Evolutionary conservation across 2,329 filamentous ascomycete genomes (phyloP).

Genomic region (Aspergillus hortae): DNA sequence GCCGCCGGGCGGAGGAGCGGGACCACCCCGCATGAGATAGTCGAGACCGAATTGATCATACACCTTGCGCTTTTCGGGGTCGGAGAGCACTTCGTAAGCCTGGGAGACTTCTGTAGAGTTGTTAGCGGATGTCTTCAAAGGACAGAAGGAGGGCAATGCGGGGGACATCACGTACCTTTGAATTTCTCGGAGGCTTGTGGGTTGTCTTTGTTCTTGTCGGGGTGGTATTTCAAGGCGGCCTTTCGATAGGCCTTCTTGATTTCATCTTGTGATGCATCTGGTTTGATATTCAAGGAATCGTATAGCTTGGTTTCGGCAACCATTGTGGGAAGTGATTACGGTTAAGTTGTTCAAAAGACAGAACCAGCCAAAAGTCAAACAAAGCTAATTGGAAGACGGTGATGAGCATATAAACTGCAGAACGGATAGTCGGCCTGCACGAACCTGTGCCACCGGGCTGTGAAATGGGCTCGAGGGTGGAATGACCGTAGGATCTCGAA

Average conservation of each 20-base stretch:
- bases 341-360: background rate
- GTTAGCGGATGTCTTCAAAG: background rate
- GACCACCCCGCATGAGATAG: constrained; percentile 79
- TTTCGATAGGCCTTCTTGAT: constrained; percentile 91
- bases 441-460: constrained; percentile 3
- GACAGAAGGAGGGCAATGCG: background rate
- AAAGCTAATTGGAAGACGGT: constrained; percentile 8
- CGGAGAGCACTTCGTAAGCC: constrained; percentile 95
- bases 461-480: constrained; percentile 18
- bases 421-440: background rate
- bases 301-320: constrained; percentile 95
- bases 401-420: constrained; percentile 11
- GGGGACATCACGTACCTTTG: constrained; percentile 58
- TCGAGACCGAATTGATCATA: constrained; percentile 96
- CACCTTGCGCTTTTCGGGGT: constrained; percentile 91
- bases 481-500: constrained; percentile 32
- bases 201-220: constrained; percentile 97
- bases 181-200: constrained; percentile 85
- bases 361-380: background rate
- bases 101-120: constrained; percentile 71
- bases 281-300: constrained; percentile 75
- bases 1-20: constrained; percentile 61
- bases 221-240: constrained; percentile 85
- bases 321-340: constrained; percentile 54
- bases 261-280: constrained; percentile 81